Evolutionary conservation across 176 grass and related monocot genomes (phyloP).

Genomic region (Cenchrus americanus): DNA sequence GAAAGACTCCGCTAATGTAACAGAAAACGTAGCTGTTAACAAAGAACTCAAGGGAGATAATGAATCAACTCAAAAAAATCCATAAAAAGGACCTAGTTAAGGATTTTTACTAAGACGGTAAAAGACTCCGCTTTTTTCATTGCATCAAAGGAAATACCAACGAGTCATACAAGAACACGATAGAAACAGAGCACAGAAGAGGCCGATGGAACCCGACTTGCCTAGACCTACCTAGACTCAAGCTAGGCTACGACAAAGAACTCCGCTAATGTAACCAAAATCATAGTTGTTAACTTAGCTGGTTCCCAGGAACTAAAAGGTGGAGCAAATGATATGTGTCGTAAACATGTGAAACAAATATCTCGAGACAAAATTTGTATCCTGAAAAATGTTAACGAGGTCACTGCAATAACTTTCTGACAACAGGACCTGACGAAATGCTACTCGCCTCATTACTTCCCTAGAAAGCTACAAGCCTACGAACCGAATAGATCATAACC

Average conservation of each 20-base stretch:
- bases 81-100: too few species aligned
- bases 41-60: too few species aligned
- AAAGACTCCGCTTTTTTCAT: background rate
- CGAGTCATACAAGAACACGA: too few species aligned
- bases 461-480: background rate
- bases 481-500: background rate
- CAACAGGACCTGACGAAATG: slow-evolving; percentile 5
- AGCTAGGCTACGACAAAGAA: too few species aligned
- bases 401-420: background rate
- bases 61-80: too few species aligned
- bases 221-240: too few species aligned
- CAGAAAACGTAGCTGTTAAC: background rate
- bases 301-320: background rate
- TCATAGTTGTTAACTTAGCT: background rate
- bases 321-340: background rate
- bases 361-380: background rate
- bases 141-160: too few species aligned
- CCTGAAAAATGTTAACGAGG: background rate
- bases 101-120: background rate
- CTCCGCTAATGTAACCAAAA: background rate
- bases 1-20: background rate
- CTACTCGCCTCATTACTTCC: background rate
- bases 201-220: too few species aligned
- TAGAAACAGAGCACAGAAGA: too few species aligned
- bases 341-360: slow-evolving; percentile 21